phyloP scores from a whole-genome alignment of 23 red algal species.

The Agarophyton chilense region DNA sequence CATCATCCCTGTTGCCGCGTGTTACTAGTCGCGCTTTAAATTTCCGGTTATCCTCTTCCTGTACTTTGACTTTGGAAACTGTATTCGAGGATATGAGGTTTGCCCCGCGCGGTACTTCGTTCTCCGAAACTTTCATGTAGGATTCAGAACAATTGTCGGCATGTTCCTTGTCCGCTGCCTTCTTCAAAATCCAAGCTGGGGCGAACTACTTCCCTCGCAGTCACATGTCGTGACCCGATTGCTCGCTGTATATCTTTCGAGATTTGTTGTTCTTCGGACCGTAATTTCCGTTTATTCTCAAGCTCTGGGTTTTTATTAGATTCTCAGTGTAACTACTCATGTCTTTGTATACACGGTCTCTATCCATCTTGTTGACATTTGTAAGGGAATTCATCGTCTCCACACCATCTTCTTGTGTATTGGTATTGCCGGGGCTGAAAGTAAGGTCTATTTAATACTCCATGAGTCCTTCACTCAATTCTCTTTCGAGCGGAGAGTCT shows the following conservation, averaged over 20 bases:
- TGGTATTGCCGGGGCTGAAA: too few species aligned
- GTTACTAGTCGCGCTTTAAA: neutral
- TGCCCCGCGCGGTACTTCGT: neutral
- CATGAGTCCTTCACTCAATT: neutral
- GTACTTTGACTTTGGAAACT: neutral
- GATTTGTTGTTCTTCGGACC: neutral
- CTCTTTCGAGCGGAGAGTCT: neutral
- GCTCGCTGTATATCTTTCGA: neutral
- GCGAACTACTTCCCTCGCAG: neutral
- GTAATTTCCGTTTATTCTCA: neutral
- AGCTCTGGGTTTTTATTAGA: neutral
- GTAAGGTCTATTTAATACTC: conserved; percentile 8
- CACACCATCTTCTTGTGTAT: neutral
- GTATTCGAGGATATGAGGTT: conserved; percentile 11
- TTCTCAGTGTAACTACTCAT: neutral
- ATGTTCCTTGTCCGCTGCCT: neutral
- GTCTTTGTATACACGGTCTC: neutral
- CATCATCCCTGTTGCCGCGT: neutral
- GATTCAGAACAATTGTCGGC: neutral
- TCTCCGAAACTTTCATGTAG: neutral
- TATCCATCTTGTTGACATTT: neutral
- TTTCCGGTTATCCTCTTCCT: neutral
- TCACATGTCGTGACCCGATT: neutral
- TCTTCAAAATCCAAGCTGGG: neutral
- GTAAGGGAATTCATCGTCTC: neutral